Percentiles rank a stretch among this genome's conserved stretches.
phyloP scores from a whole-genome alignment of 495 filamentous ascomycete genomes.

The Hyaloscypha hepaticicola region DNA sequence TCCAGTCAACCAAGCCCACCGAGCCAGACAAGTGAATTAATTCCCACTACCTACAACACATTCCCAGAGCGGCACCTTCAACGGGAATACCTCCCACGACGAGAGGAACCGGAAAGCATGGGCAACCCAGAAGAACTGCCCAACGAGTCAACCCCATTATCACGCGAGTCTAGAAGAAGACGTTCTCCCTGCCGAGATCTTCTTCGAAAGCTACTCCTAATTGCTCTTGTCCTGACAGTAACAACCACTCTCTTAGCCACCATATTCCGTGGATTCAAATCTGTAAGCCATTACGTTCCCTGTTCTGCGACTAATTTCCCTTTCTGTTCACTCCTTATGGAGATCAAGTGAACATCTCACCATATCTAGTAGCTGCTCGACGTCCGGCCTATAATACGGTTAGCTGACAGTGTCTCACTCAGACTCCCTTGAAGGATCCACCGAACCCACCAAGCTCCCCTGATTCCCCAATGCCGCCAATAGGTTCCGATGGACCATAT shows the following conservation, averaged over 20 bases:
- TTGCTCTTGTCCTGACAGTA: slow-evolving; percentile 15
- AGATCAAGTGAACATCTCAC: background rate
- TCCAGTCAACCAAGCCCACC: background rate
- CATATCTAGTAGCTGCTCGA: background rate
- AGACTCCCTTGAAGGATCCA: background rate
- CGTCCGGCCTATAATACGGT: background rate
- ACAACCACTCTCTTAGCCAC: slow-evolving; percentile 1
- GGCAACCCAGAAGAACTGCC: slow-evolving; percentile 17
- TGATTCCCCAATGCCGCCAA: slow-evolving; percentile 12
- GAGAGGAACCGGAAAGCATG: slow-evolving; percentile 30
- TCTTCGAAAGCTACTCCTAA: slow-evolving; percentile 8
- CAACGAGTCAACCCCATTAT: slow-evolving; percentile 21
- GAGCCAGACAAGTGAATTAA: background rate
- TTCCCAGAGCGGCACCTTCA: slow-evolving; percentile 28
- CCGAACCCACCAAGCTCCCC: slow-evolving; percentile 1
- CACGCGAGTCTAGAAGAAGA: background rate
- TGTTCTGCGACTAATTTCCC: background rate
- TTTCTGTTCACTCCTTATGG: background rate
- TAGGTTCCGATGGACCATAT: slow-evolving; percentile 16
- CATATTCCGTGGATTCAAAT: background rate
- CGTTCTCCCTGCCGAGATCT: background rate
- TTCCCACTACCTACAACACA: slow-evolving; percentile 22
- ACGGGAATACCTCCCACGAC: slow-evolving; percentile 15
- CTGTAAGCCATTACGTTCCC: no score
- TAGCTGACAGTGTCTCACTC: background rate